Evolutionary conservation across 169 alveolate species (phyloP).

Genomic region (Plasmodium blacklocki): DNA sequence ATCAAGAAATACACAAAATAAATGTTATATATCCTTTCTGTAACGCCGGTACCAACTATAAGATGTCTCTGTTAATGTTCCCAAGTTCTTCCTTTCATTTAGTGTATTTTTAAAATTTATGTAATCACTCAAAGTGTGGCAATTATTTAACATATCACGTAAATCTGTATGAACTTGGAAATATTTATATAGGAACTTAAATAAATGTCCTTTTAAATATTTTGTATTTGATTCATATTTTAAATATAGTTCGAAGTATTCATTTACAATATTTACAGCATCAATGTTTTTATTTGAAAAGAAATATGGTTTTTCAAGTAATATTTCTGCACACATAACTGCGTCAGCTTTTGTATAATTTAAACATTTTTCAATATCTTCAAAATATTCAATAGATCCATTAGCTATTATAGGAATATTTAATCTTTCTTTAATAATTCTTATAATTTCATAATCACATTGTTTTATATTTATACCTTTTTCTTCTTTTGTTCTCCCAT

Average conservation of each 20-base stretch:
- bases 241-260: conserved; percentile 63
- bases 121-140: conserved; percentile 47
- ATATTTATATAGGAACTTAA: conserved; percentile 59
- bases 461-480: conserved; percentile 78
- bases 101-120: conserved; percentile 20
- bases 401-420: conserved; percentile 94
- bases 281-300: conserved; percentile 79
- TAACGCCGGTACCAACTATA: conserved; percentile 71
- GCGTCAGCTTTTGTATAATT: conserved; percentile 94
- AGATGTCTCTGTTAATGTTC: conserved; percentile 22
- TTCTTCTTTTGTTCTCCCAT: conserved; percentile 84
- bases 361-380: conserved; percentile 90
- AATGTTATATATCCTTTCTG: conserved; percentile 14
- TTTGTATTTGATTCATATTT: conserved; percentile 66
- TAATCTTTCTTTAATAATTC: conserved; percentile 88
- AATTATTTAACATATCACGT: conserved; percentile 64
- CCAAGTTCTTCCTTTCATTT: conserved; percentile 26
- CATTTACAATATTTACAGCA: conserved; percentile 52
- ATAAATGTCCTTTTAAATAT: conserved; percentile 69
- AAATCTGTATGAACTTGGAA: conserved; percentile 61
- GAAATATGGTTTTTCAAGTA: conserved; percentile 92
- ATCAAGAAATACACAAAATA: neutral
- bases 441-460: conserved; percentile 88
- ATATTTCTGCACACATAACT: conserved; percentile 94
- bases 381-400: conserved; percentile 93